These are phyloP conservation scores for Colletotrichum lentis DNA, from an alignment of 2,329 filamentous ascomycete genomes.

Conservation along the genomic window DNA sequence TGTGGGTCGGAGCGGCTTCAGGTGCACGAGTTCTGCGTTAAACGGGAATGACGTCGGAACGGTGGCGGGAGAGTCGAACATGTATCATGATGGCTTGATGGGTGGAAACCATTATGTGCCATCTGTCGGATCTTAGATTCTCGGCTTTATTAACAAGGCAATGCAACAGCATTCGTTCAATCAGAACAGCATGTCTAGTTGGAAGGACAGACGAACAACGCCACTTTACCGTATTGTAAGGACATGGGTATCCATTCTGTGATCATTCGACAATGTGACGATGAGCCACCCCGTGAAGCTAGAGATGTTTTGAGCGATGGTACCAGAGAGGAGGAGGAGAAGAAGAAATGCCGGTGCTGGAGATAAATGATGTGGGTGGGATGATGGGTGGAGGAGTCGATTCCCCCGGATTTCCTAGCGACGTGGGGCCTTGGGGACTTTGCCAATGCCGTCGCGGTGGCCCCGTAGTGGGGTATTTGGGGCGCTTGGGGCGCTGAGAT, in stretches of 20 bases:
- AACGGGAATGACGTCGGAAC: not conserved
- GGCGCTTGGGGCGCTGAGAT: slow-evolving; percentile 18
- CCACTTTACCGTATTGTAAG: not conserved
- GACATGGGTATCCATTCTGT: not conserved
- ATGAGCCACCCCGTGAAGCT: not conserved
- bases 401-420: slow-evolving; percentile 26
- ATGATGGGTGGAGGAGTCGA: slow-evolving; percentile 38
- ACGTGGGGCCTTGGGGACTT: slow-evolving; percentile 11
- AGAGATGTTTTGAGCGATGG: not conserved
- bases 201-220: not conserved
- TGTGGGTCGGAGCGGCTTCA: not conserved
- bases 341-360: slow-evolving; percentile 30
- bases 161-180: no score
- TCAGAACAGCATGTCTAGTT: no score
- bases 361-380: slow-evolving; percentile 32
- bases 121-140: not conserved
- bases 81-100: not conserved
- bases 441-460: slow-evolving; percentile 21
- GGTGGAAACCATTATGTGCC: not conserved
- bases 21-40: not conserved
- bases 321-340: slow-evolving; percentile 1
- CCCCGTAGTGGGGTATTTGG: slow-evolving; percentile 17
- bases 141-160: not conserved
- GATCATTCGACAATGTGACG: not conserved
- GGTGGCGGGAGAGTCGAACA: not conserved